phyloP scores from a whole-genome alignment of 2,329 filamentous ascomycete genomes.

The Peltaster fructicola region DNA sequence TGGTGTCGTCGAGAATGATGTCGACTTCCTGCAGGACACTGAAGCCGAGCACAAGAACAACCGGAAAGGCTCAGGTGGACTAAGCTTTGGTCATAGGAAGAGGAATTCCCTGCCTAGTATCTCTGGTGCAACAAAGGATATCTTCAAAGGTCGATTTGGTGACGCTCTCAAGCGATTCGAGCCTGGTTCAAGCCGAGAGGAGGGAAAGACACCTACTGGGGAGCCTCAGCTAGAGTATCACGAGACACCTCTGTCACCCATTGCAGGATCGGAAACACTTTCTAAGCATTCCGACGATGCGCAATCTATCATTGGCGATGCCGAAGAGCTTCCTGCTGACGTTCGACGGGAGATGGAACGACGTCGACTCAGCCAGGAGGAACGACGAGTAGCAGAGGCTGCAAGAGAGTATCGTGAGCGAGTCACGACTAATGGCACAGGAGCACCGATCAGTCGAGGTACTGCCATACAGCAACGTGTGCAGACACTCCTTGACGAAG shows the following conservation, averaged over 20 bases:
- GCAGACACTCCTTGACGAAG: conserved; percentile 68
- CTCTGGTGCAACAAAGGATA: conserved; percentile 45
- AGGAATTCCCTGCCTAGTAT: conserved; percentile 53
- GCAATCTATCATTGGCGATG: conserved; percentile 43
- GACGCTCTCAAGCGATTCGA: conserved; percentile 92
- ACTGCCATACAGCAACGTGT: conserved; percentile 85
- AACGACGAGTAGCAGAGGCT: conserved; percentile 72
- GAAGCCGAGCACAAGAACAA: conserved; percentile 39
- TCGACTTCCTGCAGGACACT: conserved; percentile 65
- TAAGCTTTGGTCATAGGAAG: conserved; percentile 40
- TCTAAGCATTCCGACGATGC: conserved; percentile 40
- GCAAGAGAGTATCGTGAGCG: conserved; percentile 74
- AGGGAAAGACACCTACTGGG: too few species aligned
- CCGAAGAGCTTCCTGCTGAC: conserved; percentile 63
- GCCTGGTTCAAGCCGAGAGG: conserved; percentile 1
- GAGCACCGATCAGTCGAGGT: conserved; percentile 45
- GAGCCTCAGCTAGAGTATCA: conserved; percentile 8
- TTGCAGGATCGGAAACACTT: conserved; percentile 59
- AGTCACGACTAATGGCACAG: conserved; percentile 43
- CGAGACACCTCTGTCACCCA: conserved; percentile 41
- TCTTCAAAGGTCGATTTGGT: conserved; percentile 76
- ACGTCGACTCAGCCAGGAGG: conserved; percentile 64
- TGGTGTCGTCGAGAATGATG: conserved; percentile 57
- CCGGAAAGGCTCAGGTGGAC: conserved; percentile 40
- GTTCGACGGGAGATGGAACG: conserved; percentile 81